Evolutionary conservation across 306 rosid genomes (phyloP).

Genomic region (Gleditsia sinensis): DNA sequence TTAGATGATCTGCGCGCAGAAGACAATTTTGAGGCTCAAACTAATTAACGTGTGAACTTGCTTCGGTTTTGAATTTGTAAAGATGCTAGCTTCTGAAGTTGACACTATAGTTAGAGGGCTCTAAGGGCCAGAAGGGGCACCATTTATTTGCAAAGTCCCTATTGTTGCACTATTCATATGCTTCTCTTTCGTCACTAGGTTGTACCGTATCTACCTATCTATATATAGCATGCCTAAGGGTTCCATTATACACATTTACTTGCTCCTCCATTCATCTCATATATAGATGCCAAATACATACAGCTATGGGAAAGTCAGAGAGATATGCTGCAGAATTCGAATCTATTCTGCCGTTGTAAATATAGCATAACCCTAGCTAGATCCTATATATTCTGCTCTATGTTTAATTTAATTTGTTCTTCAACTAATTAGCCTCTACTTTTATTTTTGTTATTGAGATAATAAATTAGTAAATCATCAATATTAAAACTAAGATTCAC

Average conservation of each 20-base stretch:
- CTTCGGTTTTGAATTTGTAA: slow-evolving; percentile 37
- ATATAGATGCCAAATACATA: slow-evolving; percentile 27
- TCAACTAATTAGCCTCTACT: too few relatives aligned
- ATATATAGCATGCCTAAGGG: slow-evolving; percentile 39
- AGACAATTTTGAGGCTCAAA: slow-evolving; percentile 42
- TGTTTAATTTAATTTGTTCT: too few relatives aligned
- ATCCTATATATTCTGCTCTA: too few relatives aligned
- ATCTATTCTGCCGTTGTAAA: slow-evolving; percentile 32
- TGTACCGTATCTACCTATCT: slow-evolving; percentile 30
- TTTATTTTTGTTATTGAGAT: too few relatives aligned
- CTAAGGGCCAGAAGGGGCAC: slow-evolving; percentile 41
- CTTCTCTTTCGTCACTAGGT: slow-evolving; percentile 40
- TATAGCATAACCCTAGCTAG: too few relatives aligned
- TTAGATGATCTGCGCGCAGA: too few relatives aligned
- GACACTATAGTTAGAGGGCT: slow-evolving; percentile 38
- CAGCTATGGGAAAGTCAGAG: slow-evolving; percentile 28
- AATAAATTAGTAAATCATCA: too few relatives aligned
- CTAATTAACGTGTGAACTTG: slow-evolving; percentile 32
- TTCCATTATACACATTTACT: slow-evolving; percentile 34
- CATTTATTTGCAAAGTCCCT: slow-evolving; percentile 49
- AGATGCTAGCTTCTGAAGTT: slow-evolving; percentile 35
- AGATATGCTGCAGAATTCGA: slow-evolving; percentile 17
- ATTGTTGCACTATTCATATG: slow-evolving; percentile 44
- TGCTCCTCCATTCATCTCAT: slow-evolving; percentile 27
- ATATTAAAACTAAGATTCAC: too few relatives aligned